Evolutionary conservation across 139 green algal genomes (phyloP).

Genomic region (Chlorella sp.): DNA sequence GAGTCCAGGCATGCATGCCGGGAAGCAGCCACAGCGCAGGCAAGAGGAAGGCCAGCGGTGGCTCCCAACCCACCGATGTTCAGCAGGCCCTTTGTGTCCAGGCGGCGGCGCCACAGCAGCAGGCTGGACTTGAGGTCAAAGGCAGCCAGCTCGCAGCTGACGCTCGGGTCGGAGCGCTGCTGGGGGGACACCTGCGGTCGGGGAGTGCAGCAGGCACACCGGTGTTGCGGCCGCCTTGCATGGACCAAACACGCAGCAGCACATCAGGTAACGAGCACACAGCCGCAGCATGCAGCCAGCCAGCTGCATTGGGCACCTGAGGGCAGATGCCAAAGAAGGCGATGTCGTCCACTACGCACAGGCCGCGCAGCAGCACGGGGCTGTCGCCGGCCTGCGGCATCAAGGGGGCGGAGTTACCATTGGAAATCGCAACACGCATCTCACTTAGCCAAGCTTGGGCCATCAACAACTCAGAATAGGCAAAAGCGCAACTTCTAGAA

Average conservation of each 20-base stretch:
- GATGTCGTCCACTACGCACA: conserved; percentile 78
- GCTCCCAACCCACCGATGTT: conserved; percentile 49
- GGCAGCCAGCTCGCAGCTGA: conserved; percentile 68
- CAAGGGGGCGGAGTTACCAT: too few species aligned
- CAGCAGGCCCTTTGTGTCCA: conserved; percentile 77
- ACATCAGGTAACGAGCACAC: too few species aligned
- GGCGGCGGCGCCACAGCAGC: conserved; percentile 69
- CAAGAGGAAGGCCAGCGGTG: too few species aligned
- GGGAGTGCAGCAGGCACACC: conserved; percentile 10
- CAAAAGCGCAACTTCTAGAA: too few species aligned
- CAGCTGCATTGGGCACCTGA: too few species aligned
- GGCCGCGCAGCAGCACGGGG: conserved; percentile 37
- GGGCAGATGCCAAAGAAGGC: conserved; percentile 80
- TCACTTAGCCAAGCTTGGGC: too few species aligned
- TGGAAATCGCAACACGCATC: too few species aligned
- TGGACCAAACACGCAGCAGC: too few species aligned
- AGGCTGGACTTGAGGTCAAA: conserved; percentile 58
- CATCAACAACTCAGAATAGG: too few species aligned
- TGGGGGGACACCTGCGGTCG: neutral
- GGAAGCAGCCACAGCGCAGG: too few species aligned
- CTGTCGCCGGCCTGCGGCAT: neutral
- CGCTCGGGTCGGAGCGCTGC: conserved; percentile 4
- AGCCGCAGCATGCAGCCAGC: too few species aligned
- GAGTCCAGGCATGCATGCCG: neutral
- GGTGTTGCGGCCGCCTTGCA: too few species aligned